Conservation (phyloP, 1,284 basidiomycete genomes). For the Flammula alnicola region DNA sequence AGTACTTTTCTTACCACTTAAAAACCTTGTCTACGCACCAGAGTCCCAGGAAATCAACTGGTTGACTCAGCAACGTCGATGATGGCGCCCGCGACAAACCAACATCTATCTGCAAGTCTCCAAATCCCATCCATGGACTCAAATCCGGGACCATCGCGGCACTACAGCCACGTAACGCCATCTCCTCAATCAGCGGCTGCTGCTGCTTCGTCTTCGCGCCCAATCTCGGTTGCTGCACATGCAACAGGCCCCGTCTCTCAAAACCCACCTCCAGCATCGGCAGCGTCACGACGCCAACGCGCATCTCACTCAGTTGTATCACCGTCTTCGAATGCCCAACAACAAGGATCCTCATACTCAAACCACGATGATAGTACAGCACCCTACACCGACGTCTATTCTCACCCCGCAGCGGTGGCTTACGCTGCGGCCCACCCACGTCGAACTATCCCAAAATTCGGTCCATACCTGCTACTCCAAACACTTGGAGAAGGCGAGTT, state of each 20-base stretch:
- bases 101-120: slow-evolving; percentile 19
- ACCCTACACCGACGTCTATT: slow-evolving; percentile 72
- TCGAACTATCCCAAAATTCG: slow-evolving; percentile 89
- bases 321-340: slow-evolving; percentile 27
- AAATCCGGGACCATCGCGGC: slow-evolving; percentile 18
- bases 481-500: slow-evolving; percentile 99
- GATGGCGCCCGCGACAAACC: slow-evolving; percentile 20
- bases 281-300: slow-evolving; percentile 40
- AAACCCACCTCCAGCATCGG: slow-evolving; percentile 29
- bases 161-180: slow-evolving; percentile 8
- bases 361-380: slow-evolving; percentile 33
- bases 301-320: slow-evolving; percentile 47
- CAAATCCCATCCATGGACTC: slow-evolving; percentile 24
- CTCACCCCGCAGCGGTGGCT: slow-evolving; percentile 86
- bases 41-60: slow-evolving; percentile 5
- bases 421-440: slow-evolving; percentile 85
- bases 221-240: slow-evolving; percentile 25
- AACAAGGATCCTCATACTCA: slow-evolving; percentile 21
- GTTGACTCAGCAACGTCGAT: slow-evolving; percentile 22
- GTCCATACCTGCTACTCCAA: slow-evolving; percentile 93
- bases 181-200: slow-evolving; percentile 16
- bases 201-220: slow-evolving; percentile 17
- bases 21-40: background rate
- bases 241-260: slow-evolving; percentile 25
- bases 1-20: background rate